phyloP scores from a whole-genome alignment of 495 filamentous ascomycete genomes.

The Penicillium robsamsonii region DNA sequence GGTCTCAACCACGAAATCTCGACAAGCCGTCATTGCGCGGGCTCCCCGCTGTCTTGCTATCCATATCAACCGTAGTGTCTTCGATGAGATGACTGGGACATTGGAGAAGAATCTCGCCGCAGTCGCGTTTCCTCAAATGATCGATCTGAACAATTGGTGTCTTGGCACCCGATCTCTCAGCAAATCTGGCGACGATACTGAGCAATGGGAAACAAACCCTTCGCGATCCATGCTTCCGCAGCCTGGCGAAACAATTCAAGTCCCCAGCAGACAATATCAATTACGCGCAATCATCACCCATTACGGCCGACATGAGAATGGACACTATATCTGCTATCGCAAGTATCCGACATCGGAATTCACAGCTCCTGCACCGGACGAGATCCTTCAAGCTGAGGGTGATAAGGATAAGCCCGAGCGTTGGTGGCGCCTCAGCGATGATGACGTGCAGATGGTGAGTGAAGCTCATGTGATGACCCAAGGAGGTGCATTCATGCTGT shows the following conservation, averaged over 20 bases:
- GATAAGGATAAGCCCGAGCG: constrained; percentile 42
- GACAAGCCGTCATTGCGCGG: constrained; percentile 81
- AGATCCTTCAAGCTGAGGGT: constrained; percentile 35
- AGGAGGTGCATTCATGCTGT: constrained; percentile 93
- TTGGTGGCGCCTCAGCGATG: constrained; percentile 88
- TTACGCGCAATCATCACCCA: constrained; percentile 86
- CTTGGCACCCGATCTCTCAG: constrained; percentile 49
- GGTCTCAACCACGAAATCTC: constrained; percentile 75
- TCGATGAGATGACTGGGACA: constrained; percentile 74
- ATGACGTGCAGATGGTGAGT: constrained; percentile 69
- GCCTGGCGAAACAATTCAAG: constrained; percentile 31
- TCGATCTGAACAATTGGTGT: constrained; percentile 80
- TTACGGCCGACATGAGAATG: constrained; percentile 87
- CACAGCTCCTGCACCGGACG: constrained; percentile 37
- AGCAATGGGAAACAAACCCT: constrained; percentile 68
- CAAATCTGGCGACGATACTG: constrained; percentile 37
- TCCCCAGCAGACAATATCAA: constrained; percentile 63
- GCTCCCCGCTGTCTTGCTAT: constrained; percentile 75
- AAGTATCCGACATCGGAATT: constrained; percentile 53
- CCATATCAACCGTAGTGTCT: constrained; percentile 89
- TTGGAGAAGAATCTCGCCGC: constrained; percentile 79
- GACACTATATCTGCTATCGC: constrained; percentile 91
- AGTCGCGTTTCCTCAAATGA: constrained; percentile 67
- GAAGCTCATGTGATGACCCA: constrained; percentile 73
- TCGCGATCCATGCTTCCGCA: constrained; percentile 65